Evolutionary conservation across 1,139 yeast species (phyloP).

Genomic region (Meyerozyma elateridarum): DNA sequence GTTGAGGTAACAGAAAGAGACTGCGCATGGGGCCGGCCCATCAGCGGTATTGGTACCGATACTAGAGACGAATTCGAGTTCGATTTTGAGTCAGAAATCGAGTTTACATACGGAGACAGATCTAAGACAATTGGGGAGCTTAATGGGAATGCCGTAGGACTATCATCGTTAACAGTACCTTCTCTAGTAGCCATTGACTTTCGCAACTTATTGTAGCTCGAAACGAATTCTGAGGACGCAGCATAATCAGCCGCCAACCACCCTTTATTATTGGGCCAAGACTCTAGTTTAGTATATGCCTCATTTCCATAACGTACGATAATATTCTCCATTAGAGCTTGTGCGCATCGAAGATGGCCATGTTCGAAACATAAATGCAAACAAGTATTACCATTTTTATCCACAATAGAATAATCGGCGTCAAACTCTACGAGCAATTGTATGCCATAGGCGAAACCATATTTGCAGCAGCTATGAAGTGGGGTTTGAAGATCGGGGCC

Average conservation of each 20-base stretch:
- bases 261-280: slow-evolving; percentile 51
- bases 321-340: slow-evolving; percentile 46
- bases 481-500: slow-evolving; percentile 63
- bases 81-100: neutral
- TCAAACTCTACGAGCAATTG: slow-evolving; percentile 73
- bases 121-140: slow-evolving; percentile 1
- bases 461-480: slow-evolving; percentile 64
- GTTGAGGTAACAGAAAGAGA: slow-evolving; percentile 1
- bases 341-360: slow-evolving; percentile 64
- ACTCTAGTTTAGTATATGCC: slow-evolving; percentile 42
- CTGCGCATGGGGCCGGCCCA: slow-evolving; percentile 3
- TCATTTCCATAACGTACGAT: slow-evolving; percentile 11
- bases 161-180: no score
- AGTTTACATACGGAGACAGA: slow-evolving; percentile 1
- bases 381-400: slow-evolving; percentile 67
- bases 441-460: slow-evolving; percentile 68
- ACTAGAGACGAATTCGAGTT: slow-evolving; percentile 2
- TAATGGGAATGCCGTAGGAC: neutral
- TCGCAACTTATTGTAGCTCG: slow-evolving; percentile 4
- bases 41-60: neutral
- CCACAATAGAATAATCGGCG: slow-evolving; percentile 62
- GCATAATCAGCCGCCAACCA: slow-evolving; percentile 68
- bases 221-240: slow-evolving; percentile 9
- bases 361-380: slow-evolving; percentile 77
- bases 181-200: neutral